Base-by-base conservation (phyloP, 495 filamentous ascomycete species). In the Penicillium lividum region DNA sequence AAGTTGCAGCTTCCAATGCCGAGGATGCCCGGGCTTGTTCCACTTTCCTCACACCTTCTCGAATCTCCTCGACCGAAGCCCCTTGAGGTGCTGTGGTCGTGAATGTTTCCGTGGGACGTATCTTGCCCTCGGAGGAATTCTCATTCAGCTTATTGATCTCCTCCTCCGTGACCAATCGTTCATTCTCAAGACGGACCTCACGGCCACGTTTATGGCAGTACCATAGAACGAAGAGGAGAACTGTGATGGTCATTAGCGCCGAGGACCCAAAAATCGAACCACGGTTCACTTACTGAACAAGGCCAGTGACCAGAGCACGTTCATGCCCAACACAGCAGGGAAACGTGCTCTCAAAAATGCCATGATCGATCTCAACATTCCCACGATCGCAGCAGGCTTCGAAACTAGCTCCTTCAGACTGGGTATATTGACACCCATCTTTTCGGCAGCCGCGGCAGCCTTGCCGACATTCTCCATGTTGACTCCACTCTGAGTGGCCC, bases 191-290 rank as follows among this genome's bases (percentile, higher is more conserved):
- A 36, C 94, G 80, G 13, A 85, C 85, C 73, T 98, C 94, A 15
- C 84, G 83, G 36, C 94, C 94, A 13, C 94, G 85, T 71, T 97
- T 97, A 70, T 97, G 89, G 72, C 91, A 97, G 70, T 98, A 98
- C 93, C 93, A 98, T 58, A 98, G 83, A 50, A 93, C 89, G 68
- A 93, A 91, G 31, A 98, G 73, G 11, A 98, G 78, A 57, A 97
- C 89, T 92, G 60, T 8, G n/a, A 13, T 7, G 33, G 34, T 22
- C 1, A 16, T 46, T 45, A 22, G 42, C 25, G 10, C 15, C 22
- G n/a, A 30, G 29, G 30, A 6, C 10, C 5, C 4, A 40, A 22
- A 29, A 29, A 62, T 48, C 57, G 10, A 15, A 47, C 54, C 48
- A 36, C 7, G 34, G 9, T 6, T 3, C 22, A 82, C 89, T 72